Conservation (phyloP, 1,284 basidiomycete genomes). For the Ustilago nuda region DNA sequence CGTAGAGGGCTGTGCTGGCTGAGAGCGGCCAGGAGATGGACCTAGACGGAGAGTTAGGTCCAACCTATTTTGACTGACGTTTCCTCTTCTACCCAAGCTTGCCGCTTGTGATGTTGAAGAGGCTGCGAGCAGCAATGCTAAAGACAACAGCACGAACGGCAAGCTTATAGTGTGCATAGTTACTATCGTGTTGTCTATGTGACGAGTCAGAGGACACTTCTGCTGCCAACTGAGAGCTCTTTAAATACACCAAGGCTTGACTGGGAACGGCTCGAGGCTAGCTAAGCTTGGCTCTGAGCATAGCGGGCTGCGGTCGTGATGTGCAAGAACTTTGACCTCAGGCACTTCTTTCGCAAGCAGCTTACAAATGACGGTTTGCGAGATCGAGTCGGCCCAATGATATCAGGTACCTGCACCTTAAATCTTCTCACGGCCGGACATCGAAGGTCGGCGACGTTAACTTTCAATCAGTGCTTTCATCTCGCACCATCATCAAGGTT, state of each 20-base stretch:
- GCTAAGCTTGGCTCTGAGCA: no score
- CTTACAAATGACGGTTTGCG: background rate
- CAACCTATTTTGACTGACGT: background rate
- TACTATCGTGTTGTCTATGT: no score
- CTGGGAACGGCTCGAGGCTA: no score
- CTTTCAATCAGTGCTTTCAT: no score
- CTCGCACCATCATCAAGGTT: no score
- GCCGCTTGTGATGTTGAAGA: background rate
- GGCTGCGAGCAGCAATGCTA: no score
- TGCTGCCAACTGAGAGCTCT: background rate
- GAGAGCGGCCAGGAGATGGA: background rate
- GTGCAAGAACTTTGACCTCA: no score
- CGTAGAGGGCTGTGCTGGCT: background rate
- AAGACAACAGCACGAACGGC: no score
- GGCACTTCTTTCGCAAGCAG: background rate
- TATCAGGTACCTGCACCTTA: background rate
- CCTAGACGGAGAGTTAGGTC: background rate
- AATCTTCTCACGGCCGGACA: background rate
- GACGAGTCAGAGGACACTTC: no score
- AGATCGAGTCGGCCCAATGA: background rate
- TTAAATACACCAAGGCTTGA: background rate
- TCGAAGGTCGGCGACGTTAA: background rate
- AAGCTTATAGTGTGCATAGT: no score
- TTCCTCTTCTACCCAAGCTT: background rate
- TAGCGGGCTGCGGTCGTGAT: no score